A percentile compares a stretch with the other conserved stretches of the same genome.
Conservation (phyloP, 495 filamentous ascomycete genomes). For the Podospora australis region DNA sequence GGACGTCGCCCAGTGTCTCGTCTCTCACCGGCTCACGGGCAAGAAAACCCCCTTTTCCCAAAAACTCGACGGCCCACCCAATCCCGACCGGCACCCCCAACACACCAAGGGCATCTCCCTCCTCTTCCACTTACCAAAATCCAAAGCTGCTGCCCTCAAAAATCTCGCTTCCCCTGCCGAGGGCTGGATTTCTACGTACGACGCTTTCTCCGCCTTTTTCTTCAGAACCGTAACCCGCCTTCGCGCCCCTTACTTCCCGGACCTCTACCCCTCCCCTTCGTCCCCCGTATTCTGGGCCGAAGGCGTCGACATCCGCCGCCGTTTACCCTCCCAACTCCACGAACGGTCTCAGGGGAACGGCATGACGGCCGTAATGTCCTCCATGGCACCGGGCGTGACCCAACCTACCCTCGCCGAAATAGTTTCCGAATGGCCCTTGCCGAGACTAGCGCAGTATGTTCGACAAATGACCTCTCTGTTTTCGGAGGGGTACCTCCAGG, state of each 20-base stretch:
- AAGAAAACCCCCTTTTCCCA: neutral
- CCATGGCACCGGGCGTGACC: neutral
- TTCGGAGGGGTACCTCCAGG: neutral
- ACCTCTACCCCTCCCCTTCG: neutral
- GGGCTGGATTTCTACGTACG: neutral
- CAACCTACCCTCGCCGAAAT: neutral
- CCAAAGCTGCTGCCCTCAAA: constrained; percentile 36
- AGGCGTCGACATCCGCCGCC: neutral
- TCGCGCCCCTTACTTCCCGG: no score
- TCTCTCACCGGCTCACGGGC: no score
- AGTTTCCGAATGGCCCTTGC: neutral
- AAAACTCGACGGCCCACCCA: neutral
- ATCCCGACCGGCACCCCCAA: constrained; percentile 23
- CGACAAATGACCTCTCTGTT: neutral
- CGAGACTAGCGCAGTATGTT: neutral
- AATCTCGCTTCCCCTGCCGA: neutral
- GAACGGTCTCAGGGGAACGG: neutral
- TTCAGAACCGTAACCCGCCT: neutral
- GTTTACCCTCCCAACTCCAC: neutral
- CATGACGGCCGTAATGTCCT: neutral
- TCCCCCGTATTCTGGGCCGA: neutral
- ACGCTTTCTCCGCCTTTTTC: neutral
- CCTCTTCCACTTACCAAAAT: constrained; percentile 35
- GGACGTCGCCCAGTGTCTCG: no score
- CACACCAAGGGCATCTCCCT: constrained; percentile 16